Evolutionary conservation across 176 grass and related monocot species (phyloP).

Genomic region (Cymbopogon citratus): DNA sequence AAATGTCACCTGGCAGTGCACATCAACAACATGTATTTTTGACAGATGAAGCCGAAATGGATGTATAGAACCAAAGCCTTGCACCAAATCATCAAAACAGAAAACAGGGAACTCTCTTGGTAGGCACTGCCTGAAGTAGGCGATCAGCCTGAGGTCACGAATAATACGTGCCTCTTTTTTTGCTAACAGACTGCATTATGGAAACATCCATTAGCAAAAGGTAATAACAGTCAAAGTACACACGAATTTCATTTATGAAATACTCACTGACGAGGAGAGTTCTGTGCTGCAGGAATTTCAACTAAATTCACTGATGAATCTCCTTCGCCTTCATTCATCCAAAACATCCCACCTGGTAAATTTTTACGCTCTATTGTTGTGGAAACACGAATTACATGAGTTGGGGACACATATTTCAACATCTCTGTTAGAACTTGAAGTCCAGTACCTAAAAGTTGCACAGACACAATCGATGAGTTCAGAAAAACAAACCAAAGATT

Average conservation of each 20-base stretch:
- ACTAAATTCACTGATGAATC: slow-evolving; percentile 41
- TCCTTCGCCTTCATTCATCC: slow-evolving; percentile 34
- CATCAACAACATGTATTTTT: slow-evolving; percentile 50
- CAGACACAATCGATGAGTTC: neutral
- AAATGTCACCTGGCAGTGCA: slow-evolving; percentile 43
- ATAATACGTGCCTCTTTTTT: slow-evolving; percentile 65
- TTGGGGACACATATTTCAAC: slow-evolving; percentile 48
- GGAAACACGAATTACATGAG: slow-evolving; percentile 52
- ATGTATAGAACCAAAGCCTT: slow-evolving; percentile 35
- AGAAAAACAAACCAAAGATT: neutral
- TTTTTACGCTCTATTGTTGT: slow-evolving; percentile 55
- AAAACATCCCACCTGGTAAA: slow-evolving; percentile 59
- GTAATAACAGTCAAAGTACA: neutral
- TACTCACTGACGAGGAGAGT: slow-evolving; percentile 47
- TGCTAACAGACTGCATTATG: slow-evolving; percentile 28
- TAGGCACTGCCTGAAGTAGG: slow-evolving; percentile 74
- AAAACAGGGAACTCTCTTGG: slow-evolving; percentile 48
- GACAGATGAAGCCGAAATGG: slow-evolving; percentile 44
- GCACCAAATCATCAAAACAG: slow-evolving; percentile 34
- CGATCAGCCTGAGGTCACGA: slow-evolving; percentile 47
- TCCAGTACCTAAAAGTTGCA: slow-evolving; percentile 46
- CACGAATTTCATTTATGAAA: neutral
- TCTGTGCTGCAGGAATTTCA: slow-evolving; percentile 41
- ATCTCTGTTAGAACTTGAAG: slow-evolving; percentile 53
- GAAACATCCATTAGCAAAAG: slow-evolving; percentile 3